A percentile compares a stretch with the other conserved stretches of the same genome.
Evolutionary conservation across 83 land plant species (phyloP).

Genomic region (Thuja plicata): DNA sequence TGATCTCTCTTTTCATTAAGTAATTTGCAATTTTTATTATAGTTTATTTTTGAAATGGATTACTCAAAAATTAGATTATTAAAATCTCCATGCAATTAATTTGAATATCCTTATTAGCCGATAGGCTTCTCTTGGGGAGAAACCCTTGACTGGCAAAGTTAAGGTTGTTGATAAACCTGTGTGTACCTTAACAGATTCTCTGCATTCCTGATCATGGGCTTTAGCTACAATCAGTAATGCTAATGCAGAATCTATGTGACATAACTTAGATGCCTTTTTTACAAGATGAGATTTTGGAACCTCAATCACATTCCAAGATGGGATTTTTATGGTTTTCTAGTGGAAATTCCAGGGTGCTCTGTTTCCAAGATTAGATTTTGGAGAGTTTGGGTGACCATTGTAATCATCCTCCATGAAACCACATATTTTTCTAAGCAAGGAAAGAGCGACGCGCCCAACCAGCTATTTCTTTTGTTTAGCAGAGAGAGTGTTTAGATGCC

Average conservation of each 20-base stretch:
- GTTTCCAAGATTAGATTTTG: neutral
- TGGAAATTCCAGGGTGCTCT: too few relatives aligned
- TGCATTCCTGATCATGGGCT: slow-evolving; percentile 6
- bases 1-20: too few relatives aligned
- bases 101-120: too few relatives aligned
- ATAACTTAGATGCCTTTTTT: neutral
- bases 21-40: too few relatives aligned
- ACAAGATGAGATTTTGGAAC: neutral
- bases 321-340: neutral
- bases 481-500: neutral
- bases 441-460: neutral
- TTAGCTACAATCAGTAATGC: neutral
- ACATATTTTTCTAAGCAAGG: neutral
- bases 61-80: too few relatives aligned
- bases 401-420: neutral
- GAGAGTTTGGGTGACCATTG: too few relatives aligned
- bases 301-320: too few relatives aligned
- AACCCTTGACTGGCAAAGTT: too few relatives aligned
- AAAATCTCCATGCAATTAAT: too few relatives aligned
- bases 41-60: too few relatives aligned
- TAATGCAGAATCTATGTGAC: neutral
- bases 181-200: neutral
- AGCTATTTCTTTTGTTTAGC: neutral
- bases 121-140: too few relatives aligned
- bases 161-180: too few relatives aligned